A percentile compares a stretch with the other conserved stretches of the same genome.
phyloP scores from a whole-genome alignment of 805 yeast genomes.

The Yamadazyma kitorensis region DNA sequence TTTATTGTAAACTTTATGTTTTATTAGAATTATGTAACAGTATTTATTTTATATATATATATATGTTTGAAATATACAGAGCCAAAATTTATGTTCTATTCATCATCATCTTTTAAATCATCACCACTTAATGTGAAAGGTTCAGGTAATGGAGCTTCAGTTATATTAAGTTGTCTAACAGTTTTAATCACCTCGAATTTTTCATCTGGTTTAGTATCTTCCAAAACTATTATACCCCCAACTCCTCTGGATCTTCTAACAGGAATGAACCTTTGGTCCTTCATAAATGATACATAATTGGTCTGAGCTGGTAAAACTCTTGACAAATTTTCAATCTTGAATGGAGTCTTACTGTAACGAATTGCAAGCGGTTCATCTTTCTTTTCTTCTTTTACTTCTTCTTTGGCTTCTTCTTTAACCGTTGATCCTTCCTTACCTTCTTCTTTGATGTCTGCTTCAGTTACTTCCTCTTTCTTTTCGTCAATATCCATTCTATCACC shows the following conservation, averaged over 20 bases:
- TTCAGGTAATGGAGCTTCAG: slow-evolving; percentile 72
- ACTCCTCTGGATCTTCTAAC: slow-evolving; percentile 69
- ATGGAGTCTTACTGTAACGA: slow-evolving; percentile 62
- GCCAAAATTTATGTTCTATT: neutral
- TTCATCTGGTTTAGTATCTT: slow-evolving; percentile 60
- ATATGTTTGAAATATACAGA: neutral
- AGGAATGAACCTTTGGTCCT: slow-evolving; percentile 76
- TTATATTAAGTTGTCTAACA: slow-evolving; percentile 70
- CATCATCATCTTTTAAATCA: slow-evolving; percentile 43
- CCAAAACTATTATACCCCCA: slow-evolving; percentile 70
- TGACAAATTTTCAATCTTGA: slow-evolving; percentile 71
- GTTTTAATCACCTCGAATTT: slow-evolving; percentile 72
- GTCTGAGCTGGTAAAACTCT: slow-evolving; percentile 90
- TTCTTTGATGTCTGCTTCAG: slow-evolving; percentile 9
- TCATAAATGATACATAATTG: slow-evolving; percentile 73
- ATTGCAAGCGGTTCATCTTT: slow-evolving; percentile 21
- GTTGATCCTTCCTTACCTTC: slow-evolving; percentile 11
- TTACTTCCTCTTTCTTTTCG: slow-evolving; percentile 18
- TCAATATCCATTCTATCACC: slow-evolving; percentile 44
- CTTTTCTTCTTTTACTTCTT: slow-evolving; percentile 15
- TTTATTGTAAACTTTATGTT: neutral
- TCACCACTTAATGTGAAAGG: slow-evolving; percentile 63
- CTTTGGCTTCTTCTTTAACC: slow-evolving; percentile 30
- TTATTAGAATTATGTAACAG: neutral
- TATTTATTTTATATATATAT: neutral